Base-by-base conservation (phyloP, 352 stramenopile species). In the Phytopythium kandeliae region DNA sequence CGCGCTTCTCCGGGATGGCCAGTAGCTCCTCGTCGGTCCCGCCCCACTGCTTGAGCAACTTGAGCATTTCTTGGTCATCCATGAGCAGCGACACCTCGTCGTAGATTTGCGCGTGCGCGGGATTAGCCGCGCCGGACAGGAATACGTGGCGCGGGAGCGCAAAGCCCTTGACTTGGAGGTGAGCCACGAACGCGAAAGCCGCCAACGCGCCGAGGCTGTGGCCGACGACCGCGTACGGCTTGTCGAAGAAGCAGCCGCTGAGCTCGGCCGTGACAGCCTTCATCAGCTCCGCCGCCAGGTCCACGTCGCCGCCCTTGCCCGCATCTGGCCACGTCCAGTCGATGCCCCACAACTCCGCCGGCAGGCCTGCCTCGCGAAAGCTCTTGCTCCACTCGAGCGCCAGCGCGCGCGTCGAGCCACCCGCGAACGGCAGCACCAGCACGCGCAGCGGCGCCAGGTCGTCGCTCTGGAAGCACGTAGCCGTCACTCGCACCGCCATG, bases 161-260 rank as follows among this genome's bases (percentile, higher is more conserved):
- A 45, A 85, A 86, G 28, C 68, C 44, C 34, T 62, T 61, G 16
- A 58, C 47, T 13, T 77, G 58, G 12, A 90, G 65, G 55, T 64
- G 58, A 30, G 67, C 62, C 58, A 76, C 59, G 33, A 90, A 61
- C 31, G 68, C 74, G 12, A 90, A 58, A 36, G 72, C 73, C 37
- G 71, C 60, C 22, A 86, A 55, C 34, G 79, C 76, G n/a, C 79
- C 79, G 12, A 90, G 61, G 55, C 74, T 86, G 62, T 90, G 79
- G 47, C 79, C 79, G 24, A 82, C 35, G 25, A 90, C 47, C 33
- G 83, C 74, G 53, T 83, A 90, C 0, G 68, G 76, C 57, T 90
- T 90, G 57, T 83, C 74, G 49, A 90, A 88, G 62, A 90, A 90
- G 36, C 67, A 64, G 44, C 55, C 57, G 48, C 48, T 61, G 19